Base-by-base conservation (phyloP, 2,329 filamentous ascomycete species). In the Fusarium pseudoanthophilum region DNA sequence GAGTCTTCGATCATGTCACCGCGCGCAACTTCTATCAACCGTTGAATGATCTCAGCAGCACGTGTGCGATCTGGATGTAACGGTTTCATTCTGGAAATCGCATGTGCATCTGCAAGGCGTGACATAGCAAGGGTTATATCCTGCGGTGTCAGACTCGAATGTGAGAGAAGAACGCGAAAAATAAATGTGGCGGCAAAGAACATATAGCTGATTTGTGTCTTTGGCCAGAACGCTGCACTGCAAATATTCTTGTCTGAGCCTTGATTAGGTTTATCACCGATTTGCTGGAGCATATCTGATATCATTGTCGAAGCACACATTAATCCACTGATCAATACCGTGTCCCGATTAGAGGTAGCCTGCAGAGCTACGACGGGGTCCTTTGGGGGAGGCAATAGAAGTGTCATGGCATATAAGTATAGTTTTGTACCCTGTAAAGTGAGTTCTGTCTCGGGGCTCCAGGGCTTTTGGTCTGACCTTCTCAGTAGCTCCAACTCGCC, bases 221-320 rank as follows among this genome's bases (percentile, higher is more conserved):
- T 53, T 53, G 51, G 51, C 51, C 34, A 53, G 11, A 53, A 53
- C 1, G 34, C 34, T 37, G 11, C 10, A 37, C 2, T 28, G 24
- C 24, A 28, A 0, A 7, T 16, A 26, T 7, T 16, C 3, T 28
- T 16, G 4, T n/a, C 14, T 8, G 13, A 5, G 10, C 1, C 14
- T 37, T 36, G 18, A 16, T 7, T 15, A 6, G 7, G 5, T 11
- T n/a, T 9, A 2, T 37, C 20, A 13, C 10, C 10, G 24, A 21
- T 4, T 28, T 36, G 51, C 0, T 21, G 24, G 13, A 53, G 51
- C 2, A 21, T 20, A 5, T n/a, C 24, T 13, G 34, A 21, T 53
- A 53, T 53, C 51, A 53, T 28, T 7, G 20, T 37, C 7, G 51
- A 53, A 37, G 51, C 34, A 7, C 9, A 28, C 32, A 53, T 37